Percentiles rank a stretch among this genome's conserved stretches.
phyloP scores from a whole-genome alignment of 306 rosid species.

The Cajanus cajan region DNA sequence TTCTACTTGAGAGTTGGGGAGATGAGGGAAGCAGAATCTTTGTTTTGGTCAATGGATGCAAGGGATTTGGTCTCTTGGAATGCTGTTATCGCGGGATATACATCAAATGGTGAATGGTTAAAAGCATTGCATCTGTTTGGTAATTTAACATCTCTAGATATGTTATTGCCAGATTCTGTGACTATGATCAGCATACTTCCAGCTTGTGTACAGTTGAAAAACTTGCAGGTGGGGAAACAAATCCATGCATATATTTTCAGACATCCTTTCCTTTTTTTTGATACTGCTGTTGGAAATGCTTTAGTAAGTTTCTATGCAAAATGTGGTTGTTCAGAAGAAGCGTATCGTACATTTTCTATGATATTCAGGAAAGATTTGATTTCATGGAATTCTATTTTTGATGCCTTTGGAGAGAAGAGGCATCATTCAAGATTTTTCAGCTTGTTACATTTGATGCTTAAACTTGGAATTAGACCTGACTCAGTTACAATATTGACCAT shows the following conservation, averaged over 20 bases:
- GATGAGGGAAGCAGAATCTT: conserved; percentile 52
- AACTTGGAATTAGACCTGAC: conserved; percentile 59
- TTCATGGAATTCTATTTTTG: conserved; percentile 92
- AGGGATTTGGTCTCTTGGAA: conserved; percentile 95
- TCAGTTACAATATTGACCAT: conserved; percentile 58
- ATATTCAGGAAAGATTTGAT: conserved; percentile 66
- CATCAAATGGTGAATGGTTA: conserved; percentile 67
- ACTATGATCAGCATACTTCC: conserved; percentile 79
- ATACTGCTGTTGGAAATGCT: conserved; percentile 71
- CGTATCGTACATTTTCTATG: conserved; percentile 54
- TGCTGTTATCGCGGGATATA: conserved; percentile 72
- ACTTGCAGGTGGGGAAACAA: conserved; percentile 55
- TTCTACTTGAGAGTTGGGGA: conserved; percentile 69
- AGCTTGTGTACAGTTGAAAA: conserved; percentile 53
- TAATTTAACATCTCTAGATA: conserved; percentile 43
- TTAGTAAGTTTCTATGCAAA: conserved; percentile 75
- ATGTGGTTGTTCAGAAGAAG: conserved; percentile 47
- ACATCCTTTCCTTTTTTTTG: conserved; percentile 45
- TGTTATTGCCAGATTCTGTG: conserved; percentile 59
- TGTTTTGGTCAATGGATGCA: conserved; percentile 61
- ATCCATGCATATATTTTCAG: conserved; percentile 72
- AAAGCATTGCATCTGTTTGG: conserved; percentile 63
- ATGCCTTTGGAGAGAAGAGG: conserved; percentile 56
- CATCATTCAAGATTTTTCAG: conserved; percentile 43
- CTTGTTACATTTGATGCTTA: conserved; percentile 56